Conservation (phyloP, 306 rosid genomes). For the Vigna hirtella region DNA sequence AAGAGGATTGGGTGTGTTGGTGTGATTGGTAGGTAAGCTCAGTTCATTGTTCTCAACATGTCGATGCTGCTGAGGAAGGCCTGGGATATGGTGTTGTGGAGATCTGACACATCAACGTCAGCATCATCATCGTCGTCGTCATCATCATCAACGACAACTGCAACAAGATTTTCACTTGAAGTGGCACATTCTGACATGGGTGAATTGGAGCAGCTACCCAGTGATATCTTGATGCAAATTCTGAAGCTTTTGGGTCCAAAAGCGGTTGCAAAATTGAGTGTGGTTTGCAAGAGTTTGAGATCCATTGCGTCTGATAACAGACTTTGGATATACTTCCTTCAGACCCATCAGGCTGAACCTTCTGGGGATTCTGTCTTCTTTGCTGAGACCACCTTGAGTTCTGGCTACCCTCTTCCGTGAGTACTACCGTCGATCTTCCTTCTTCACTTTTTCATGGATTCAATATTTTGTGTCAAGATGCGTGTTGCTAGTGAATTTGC, state of each 20-base stretch:
- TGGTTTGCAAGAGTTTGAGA: constrained; percentile 59
- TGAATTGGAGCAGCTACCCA: constrained; percentile 65
- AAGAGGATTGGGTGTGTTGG: neutral
- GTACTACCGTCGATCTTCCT: neutral
- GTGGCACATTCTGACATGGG: constrained; percentile 41
- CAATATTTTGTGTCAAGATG: neutral
- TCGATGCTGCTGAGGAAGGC: constrained; percentile 63
- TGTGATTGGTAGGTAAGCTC: neutral
- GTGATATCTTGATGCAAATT: constrained; percentile 67
- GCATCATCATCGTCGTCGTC: neutral
- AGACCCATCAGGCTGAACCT: constrained; percentile 48
- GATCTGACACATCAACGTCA: constrained; percentile 13
- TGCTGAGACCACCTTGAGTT: constrained; percentile 64
- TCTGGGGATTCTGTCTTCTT: constrained; percentile 66
- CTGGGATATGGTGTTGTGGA: constrained; percentile 60
- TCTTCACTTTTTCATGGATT: neutral
- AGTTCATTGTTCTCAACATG: constrained; percentile 40
- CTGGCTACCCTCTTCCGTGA: constrained; percentile 68
- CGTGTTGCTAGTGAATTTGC: neutral
- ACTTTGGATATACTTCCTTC: constrained; percentile 73
- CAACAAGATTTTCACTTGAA: neutral
- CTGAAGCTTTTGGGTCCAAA: constrained; percentile 72
- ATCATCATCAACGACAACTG: neutral
- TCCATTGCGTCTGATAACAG: constrained; percentile 54
- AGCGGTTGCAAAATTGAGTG: constrained; percentile 57